Conservation (phyloP, 176 grass and related monocot genomes). For the Hordeum vulgare region DNA sequence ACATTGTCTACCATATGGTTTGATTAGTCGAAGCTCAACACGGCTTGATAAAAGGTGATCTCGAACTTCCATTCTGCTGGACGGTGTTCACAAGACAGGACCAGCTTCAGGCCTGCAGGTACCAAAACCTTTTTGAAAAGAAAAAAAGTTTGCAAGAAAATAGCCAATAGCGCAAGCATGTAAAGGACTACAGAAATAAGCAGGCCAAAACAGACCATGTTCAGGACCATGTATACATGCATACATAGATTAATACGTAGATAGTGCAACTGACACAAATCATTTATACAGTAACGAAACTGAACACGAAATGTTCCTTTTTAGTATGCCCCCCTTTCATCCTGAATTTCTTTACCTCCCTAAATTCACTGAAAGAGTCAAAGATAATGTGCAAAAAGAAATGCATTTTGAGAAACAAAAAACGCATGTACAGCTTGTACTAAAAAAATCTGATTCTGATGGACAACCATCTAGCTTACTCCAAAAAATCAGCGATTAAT, state of each 20-base stretch:
- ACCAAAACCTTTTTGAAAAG: background rate
- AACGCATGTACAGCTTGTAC: background rate
- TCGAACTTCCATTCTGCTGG: background rate
- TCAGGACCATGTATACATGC: background rate
- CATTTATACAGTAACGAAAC: background rate
- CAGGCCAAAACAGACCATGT: background rate
- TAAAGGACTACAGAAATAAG: background rate
- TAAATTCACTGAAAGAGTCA: background rate
- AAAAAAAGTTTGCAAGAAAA: background rate
- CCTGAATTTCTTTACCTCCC: background rate
- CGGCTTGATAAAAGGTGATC: background rate
- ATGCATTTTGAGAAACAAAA: background rate
- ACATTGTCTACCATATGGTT: background rate
- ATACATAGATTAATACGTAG: background rate
- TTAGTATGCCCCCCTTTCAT: background rate
- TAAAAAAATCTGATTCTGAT: background rate
- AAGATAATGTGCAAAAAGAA: background rate
- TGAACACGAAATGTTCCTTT: background rate
- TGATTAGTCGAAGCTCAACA: background rate
- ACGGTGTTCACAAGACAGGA: too few relatives aligned
- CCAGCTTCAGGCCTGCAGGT: background rate
- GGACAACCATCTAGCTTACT: background rate
- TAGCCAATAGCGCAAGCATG: background rate
- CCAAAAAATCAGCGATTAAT: background rate
- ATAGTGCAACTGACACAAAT: background rate